Base-by-base conservation (phyloP, 441 rosid species). In the Rhodomyrtus psidioides region DNA sequence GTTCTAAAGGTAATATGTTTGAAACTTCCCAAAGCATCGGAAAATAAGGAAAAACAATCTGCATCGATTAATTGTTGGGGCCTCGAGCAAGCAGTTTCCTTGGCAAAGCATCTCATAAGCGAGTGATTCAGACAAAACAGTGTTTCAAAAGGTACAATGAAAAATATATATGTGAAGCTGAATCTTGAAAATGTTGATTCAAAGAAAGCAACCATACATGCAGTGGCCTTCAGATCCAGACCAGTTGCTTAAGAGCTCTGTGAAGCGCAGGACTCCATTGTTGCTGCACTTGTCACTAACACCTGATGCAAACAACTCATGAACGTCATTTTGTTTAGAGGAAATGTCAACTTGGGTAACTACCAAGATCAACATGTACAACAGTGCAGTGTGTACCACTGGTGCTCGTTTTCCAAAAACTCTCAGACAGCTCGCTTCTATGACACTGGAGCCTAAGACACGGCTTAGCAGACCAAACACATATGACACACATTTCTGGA, bases 201-300 rank as follows among this genome's bases (percentile, higher is more conserved):
- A 46, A 83, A 83, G 60, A 83, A 86, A 24, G 65, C 49, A 16
- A 74, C 53, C 95, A 85, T 94, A 96, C 99, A 96, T 44, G 93
- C 99, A 96, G 84, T 93, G 91, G 87, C 98, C 98, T 87, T 89
- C 92, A 85, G 95, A 91, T 51, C 88, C 90, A 46, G 99, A 95
- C 95, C 96, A 93, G 84, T 88, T 86, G 92, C 93, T 91, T 87
- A 94, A 87, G 74, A 90, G 93, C 88, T 94, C 89, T 9, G 95
- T 94, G 89, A 95, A 95, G 6, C 58, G 92, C 39, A 88, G 70
- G 55, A 94, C 89, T 86, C 99, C 98, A 56, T 53, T 21, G 76
- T 84, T 90, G 58, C 89, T 90, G 91, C 99, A 95, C 86, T 91
- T 90, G 88, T 96, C 97, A 16, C 95, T 86, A 89, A 95, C 91